phyloP scores from a whole-genome alignment of 2,329 filamentous ascomycete genomes.

The Ophiostoma triangulosporum region DNA sequence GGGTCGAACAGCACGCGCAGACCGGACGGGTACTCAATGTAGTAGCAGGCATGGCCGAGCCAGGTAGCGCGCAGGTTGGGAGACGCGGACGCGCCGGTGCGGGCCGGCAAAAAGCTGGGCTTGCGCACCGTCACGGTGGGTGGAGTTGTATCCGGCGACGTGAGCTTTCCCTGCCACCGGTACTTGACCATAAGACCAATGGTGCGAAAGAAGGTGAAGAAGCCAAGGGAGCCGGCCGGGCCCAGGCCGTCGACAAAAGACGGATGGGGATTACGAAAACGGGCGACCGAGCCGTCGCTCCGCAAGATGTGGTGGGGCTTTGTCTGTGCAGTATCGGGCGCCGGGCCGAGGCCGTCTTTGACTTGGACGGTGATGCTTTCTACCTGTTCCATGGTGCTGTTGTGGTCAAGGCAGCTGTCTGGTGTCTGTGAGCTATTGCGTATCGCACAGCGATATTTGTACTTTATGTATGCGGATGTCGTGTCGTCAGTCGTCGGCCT shows the following conservation, averaged over 20 bases:
- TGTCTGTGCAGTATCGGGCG: constrained; percentile 28
- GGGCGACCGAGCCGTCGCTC: constrained; percentile 25
- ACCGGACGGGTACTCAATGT: constrained; percentile 76
- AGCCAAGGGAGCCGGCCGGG: not conserved
- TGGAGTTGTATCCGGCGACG: constrained; percentile 45
- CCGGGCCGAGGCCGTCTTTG: constrained; percentile 6
- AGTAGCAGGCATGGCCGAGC: constrained; percentile 91
- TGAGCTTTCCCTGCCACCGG: constrained; percentile 26
- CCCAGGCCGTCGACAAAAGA: constrained; percentile 23
- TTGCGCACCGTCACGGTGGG: constrained; percentile 53
- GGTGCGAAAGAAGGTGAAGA: constrained; percentile 13
- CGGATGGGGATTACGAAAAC: constrained; percentile 39
- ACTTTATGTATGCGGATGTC: no score
- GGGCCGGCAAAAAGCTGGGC: constrained; percentile 51
- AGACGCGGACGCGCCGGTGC: constrained; percentile 18
- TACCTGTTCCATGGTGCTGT: constrained; percentile 8
- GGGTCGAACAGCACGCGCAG: constrained; percentile 86
- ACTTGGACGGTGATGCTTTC: constrained; percentile 4
- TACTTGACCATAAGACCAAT: constrained; percentile 17
- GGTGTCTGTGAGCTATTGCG: not conserved
- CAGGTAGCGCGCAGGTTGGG: constrained; percentile 64
- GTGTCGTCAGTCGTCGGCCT: not conserved
- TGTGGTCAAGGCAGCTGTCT: not conserved
- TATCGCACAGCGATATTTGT: no score
- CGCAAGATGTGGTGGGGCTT: constrained; percentile 35